Evolutionary conservation across 139 green algal species (phyloP), one percentile per base, ranked within the genome.

Genomic region (Klebsormidium nitens): DNA sequence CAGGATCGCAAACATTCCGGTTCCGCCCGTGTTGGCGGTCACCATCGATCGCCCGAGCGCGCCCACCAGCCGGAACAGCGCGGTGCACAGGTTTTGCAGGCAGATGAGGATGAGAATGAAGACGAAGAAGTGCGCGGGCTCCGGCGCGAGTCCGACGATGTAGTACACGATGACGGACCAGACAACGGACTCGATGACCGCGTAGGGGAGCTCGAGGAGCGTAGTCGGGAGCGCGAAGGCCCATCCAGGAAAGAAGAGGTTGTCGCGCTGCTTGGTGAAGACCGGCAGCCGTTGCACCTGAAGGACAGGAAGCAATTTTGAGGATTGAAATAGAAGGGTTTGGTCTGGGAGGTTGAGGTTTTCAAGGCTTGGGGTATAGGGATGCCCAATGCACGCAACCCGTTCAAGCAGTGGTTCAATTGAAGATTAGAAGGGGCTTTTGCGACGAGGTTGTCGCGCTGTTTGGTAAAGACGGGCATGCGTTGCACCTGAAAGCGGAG

Each of bases 241-340:
- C 48, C 59, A 76, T 2, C 85, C 34, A 1, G 82, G 75, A 56
- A 86, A 93, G 68, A 93, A 89, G 59, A 76, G 38, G 59, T 80
- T 76, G 73, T 88, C 72, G 2, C 85, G 75, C 59, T 93, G 87
- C 79, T 91, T 91, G 81, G 81, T 93, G 70, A 86, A 92, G n/a
- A 93, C 63, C 17, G 11, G 44, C 44, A 52, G 44, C 17, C 19
- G 17, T 52, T 52, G 44, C 17, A 52, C 19, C n/a, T n/a, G n/a
- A n/a, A n/a, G n/a, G n/a, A n/a, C n/a, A n/a, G n/a, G n/a, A n/a
- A n/a, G n/a, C n/a, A n/a, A n/a, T n/a, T n/a, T n/a, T n/a, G n/a
- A n/a, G n/a, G n/a, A n/a, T n/a, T n/a, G n/a, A n/a, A n/a, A n/a
- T n/a, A n/a, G n/a, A n/a, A n/a, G n/a, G n/a, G n/a, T n/a, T n/a